Percentiles rank a stretch among this genome's conserved stretches.
Evolutionary conservation across 192 early-diverging fungal species (phyloP).

Genomic region (Umbelopsis sp.): DNA sequence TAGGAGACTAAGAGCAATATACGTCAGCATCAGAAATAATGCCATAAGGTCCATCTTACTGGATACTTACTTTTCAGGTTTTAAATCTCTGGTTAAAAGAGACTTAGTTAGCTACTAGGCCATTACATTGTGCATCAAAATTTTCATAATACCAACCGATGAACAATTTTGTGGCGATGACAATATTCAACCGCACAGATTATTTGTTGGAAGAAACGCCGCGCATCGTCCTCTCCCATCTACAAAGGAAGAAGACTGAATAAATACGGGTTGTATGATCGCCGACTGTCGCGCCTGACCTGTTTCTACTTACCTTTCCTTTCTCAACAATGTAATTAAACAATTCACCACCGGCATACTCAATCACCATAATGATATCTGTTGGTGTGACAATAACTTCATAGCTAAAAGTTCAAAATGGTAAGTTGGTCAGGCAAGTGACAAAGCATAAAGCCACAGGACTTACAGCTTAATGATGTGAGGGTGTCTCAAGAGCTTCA

Average conservation of each 20-base stretch:
- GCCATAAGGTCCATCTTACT: not conserved
- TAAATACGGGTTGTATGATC: not conserved
- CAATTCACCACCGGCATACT: constrained; percentile 83
- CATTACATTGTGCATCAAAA: not conserved
- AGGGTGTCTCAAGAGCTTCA: constrained; percentile 92
- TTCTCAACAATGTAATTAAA: constrained; percentile 88
- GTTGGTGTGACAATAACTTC: constrained; percentile 97
- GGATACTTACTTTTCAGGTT: constrained; percentile 72
- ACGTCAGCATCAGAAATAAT: not conserved
- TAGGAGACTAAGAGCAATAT: constrained; percentile 58
- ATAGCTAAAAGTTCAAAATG: constrained; percentile 56
- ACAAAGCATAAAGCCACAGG: not conserved
- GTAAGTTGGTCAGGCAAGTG: not conserved
- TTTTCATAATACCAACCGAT: constrained; percentile 33
- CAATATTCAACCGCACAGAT: constrained; percentile 94
- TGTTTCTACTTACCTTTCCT: constrained; percentile 50
- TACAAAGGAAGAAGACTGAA: constrained; percentile 23
- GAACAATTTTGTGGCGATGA: constrained; percentile 90
- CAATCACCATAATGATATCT: constrained; percentile 96
- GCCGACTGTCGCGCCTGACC: not conserved
- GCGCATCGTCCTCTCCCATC: constrained; percentile 83
- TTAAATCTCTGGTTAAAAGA: constrained; percentile 60
- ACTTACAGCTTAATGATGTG: constrained; percentile 97
- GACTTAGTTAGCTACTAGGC: constrained; percentile 15
- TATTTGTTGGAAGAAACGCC: constrained; percentile 96